phyloP scores from a whole-genome alignment of 352 stramenopile genomes.

The Globisporangium paroecandrum region DNA sequence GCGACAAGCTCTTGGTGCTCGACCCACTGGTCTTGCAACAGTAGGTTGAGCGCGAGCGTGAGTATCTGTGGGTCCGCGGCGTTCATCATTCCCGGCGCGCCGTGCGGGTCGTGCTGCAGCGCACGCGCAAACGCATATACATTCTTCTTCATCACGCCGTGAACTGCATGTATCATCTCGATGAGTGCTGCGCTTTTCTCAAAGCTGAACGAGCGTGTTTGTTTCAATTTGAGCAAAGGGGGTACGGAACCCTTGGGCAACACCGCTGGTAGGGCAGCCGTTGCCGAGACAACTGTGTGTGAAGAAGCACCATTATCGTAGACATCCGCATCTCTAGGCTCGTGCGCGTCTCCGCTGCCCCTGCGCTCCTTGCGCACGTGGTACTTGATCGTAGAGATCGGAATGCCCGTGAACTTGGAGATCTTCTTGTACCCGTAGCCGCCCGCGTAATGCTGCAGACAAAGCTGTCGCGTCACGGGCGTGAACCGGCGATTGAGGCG shows the following conservation, averaged over 20 bases:
- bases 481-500: slow-evolving; percentile 16
- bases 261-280: neutral
- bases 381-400: slow-evolving; percentile 23
- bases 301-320: neutral
- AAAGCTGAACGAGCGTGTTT: neutral
- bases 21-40: slow-evolving; percentile 9
- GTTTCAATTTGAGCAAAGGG: neutral
- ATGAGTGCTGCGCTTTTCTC: slow-evolving; percentile 1
- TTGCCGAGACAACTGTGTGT: neutral
- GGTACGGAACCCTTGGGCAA: neutral
- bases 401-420: slow-evolving; percentile 20
- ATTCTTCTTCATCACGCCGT: slow-evolving; percentile 12
- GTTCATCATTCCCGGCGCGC: slow-evolving; percentile 8
- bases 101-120: slow-evolving; percentile 15
- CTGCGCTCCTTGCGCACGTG: slow-evolving; percentile 17
- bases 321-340: neutral
- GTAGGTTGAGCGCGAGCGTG: slow-evolving; percentile 7
- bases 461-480: slow-evolving; percentile 15
- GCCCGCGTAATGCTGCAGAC: slow-evolving; percentile 18
- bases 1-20: slow-evolving; percentile 2
- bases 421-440: slow-evolving; percentile 21
- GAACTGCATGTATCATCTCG: slow-evolving; percentile 9
- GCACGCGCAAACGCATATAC: slow-evolving; percentile 15
- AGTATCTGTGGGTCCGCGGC: slow-evolving; percentile 13
- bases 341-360: neutral